A percentile compares a stretch with the other conserved stretches of the same genome.
phyloP scores from a whole-genome alignment of 2,329 filamentous ascomycete genomes.

The Talaromyces sp. region DNA sequence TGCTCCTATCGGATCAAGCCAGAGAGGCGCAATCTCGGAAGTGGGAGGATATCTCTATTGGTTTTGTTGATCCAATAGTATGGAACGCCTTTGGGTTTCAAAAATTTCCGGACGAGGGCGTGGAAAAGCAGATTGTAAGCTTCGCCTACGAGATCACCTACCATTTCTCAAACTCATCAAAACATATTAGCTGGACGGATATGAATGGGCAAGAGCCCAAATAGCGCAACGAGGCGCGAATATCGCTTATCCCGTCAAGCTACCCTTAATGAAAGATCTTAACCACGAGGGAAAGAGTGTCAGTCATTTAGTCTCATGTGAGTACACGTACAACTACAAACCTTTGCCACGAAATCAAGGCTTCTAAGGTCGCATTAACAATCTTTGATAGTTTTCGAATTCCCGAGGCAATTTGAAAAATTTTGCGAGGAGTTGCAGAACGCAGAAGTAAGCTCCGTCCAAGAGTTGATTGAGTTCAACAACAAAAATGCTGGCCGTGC shows the following conservation, averaged over 20 bases:
- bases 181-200: conserved; percentile 3
- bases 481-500: conserved; percentile 5
- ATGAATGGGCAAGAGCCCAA: conserved; percentile 11
- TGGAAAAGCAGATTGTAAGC: conserved; percentile 14
- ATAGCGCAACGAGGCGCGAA: conserved; percentile 10
- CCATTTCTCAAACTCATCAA: not conserved
- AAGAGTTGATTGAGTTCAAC: conserved; percentile 11
- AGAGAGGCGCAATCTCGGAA: not conserved
- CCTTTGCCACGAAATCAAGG: not conserved
- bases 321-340: not conserved
- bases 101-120: conserved; percentile 3
- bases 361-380: not conserved
- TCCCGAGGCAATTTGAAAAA: conserved; percentile 4
- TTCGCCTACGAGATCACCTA: not conserved
- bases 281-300: conserved; percentile 2
- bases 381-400: conserved; percentile 5
- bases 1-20: not conserved
- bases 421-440: conserved; percentile 8
- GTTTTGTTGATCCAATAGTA: conserved; percentile 11
- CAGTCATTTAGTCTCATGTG: conserved; percentile 5
- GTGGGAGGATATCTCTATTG: conserved; percentile 7
- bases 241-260: conserved; percentile 5
- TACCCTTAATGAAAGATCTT: conserved; percentile 8
- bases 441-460: conserved; percentile 2
- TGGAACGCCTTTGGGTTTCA: conserved; percentile 13